phyloP scores from a whole-genome alignment of 805 yeast species.

The Kluyveromyces lactis region DNA sequence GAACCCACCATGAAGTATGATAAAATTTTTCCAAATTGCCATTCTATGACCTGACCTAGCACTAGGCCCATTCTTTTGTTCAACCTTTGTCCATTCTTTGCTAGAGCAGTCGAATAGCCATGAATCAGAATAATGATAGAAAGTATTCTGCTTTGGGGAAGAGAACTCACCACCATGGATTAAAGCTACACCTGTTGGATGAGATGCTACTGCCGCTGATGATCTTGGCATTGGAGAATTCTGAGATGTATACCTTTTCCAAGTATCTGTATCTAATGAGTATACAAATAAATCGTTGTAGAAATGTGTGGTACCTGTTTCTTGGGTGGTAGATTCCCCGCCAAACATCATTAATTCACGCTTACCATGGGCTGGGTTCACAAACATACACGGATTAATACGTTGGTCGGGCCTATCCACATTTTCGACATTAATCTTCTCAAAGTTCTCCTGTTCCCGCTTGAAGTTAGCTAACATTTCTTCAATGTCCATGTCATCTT shows the following conservation, averaged over 20 bases:
- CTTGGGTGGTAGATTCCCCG: conserved; percentile 59
- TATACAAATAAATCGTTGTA: conserved; percentile 75
- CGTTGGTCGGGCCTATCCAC: conserved; percentile 58
- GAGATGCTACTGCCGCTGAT: conserved; percentile 88
- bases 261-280: conserved; percentile 64
- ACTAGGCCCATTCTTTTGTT: conserved; percentile 63
- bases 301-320: conserved; percentile 48
- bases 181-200: conserved; percentile 78
- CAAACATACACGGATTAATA: conserved; percentile 64
- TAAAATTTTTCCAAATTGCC: conserved; percentile 85
- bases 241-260: conserved; percentile 74
- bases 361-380: conserved; percentile 67
- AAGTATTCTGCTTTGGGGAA: conserved; percentile 90
- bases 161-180: conserved; percentile 97
- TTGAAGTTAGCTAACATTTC: conserved; percentile 71
- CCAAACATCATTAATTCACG: conserved; percentile 81
- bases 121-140: conserved; percentile 93
- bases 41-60: conserved; percentile 91
- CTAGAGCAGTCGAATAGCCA: conserved; percentile 83
- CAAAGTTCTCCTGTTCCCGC: conserved; percentile 69
- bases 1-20: conserved; percentile 85
- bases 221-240: conserved; percentile 90
- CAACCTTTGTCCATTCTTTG: conserved; percentile 88
- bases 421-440: conserved; percentile 55
- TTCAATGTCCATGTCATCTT: conserved; percentile 80